Evolutionary conservation across 768 basidiomycete species (phyloP).

Genomic region (Russula griseocarnosa): DNA sequence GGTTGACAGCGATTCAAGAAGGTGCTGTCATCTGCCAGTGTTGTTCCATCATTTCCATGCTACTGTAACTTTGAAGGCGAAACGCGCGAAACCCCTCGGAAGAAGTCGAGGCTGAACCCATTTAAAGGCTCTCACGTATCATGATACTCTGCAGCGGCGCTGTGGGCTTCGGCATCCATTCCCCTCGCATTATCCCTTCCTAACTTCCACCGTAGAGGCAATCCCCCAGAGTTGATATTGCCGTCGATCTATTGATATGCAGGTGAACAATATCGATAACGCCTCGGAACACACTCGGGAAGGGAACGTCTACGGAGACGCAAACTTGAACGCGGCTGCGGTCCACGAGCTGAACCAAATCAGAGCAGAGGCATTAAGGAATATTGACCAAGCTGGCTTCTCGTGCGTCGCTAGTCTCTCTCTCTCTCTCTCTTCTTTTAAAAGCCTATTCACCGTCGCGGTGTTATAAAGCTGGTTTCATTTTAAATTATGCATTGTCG

Average conservation of each 20-base stretch:
- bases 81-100: too few relatives aligned
- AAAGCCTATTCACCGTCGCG: not conserved
- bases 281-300: not conserved
- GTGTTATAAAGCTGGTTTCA: conserved; percentile 42
- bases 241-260: not conserved
- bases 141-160: not conserved
- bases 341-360: conserved; percentile 52
- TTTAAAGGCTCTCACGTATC: not conserved
- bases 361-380: conserved; percentile 73
- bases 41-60: too few relatives aligned
- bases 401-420: conserved; percentile 45
- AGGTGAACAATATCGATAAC: not conserved
- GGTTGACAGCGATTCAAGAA: too few relatives aligned
- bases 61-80: too few relatives aligned
- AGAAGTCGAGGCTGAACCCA: not conserved
- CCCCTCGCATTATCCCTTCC: not conserved
- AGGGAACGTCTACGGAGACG: too few relatives aligned
- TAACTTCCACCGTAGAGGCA: too few relatives aligned
- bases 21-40: too few relatives aligned
- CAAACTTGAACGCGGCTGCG: not conserved
- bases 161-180: not conserved
- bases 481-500: conserved; percentile 42
- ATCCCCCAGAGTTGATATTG: not conserved
- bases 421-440: too few relatives aligned
- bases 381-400: conserved; percentile 84